These are phyloP conservation scores for Teratosphaeriaceae sp. DNA, from an alignment of 2,329 filamentous ascomycete genomes.

Conservation along the genomic window DNA sequence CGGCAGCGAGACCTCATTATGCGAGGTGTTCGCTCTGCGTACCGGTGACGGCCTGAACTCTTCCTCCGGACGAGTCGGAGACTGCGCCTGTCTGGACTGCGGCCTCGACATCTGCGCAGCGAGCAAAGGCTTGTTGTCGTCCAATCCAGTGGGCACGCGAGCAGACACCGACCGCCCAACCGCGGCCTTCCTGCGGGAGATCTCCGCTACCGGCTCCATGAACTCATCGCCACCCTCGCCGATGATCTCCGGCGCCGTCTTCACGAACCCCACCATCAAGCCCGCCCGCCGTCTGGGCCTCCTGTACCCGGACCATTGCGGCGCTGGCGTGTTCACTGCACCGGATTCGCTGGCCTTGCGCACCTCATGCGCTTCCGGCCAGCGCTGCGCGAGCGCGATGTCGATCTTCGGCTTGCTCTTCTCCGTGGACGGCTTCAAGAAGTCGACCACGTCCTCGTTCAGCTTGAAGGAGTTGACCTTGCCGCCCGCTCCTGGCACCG, in stretches of 20 bases:
- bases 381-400: constrained; percentile 43
- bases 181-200: constrained; percentile 51
- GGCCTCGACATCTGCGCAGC: not conserved
- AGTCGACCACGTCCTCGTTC: constrained; percentile 49
- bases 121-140: constrained; percentile 6
- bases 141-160: constrained; percentile 14
- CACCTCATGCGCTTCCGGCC: constrained; percentile 44
- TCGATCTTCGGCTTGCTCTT: constrained; percentile 41
- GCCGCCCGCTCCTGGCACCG: not conserved
- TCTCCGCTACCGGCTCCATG: constrained; percentile 62
- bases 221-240: constrained; percentile 89
- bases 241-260: constrained; percentile 70
- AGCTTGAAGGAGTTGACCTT: constrained; percentile 21
- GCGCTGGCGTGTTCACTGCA: constrained; percentile 4
- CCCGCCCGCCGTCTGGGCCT: constrained; percentile 54
- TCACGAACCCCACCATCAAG: constrained; percentile 66
- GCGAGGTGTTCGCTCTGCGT: constrained; percentile 18
- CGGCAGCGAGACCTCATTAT: constrained; percentile 20
- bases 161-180: constrained; percentile 23
- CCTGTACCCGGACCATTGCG: constrained; percentile 16
- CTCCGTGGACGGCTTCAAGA: constrained; percentile 49
- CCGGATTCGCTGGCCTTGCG: constrained; percentile 14
- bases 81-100: not conserved
- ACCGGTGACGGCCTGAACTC: constrained; percentile 14
- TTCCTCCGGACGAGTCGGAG: constrained; percentile 8